A percentile compares a stretch with the other conserved stretches of the same genome.
Evolutionary conservation across 148 eudicot species (phyloP).

Genomic region (Chenopodium formosanum): DNA sequence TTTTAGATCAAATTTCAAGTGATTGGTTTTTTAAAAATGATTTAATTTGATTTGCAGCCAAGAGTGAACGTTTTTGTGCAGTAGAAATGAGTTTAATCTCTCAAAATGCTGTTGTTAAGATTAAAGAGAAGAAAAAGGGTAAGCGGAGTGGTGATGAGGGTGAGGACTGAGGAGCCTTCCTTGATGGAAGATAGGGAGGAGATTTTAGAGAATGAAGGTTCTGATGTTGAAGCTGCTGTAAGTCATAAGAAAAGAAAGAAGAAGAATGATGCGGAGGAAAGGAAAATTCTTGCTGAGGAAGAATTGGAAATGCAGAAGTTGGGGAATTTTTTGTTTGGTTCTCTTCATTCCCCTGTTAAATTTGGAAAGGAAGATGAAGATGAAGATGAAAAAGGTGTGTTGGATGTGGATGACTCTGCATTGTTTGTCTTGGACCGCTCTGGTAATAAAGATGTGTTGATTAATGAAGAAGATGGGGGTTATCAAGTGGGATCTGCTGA

Average conservation of each 20-base stretch:
- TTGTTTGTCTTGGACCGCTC: conserved; percentile 60
- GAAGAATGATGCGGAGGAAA: conserved; percentile 13
- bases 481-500: conserved; percentile 30
- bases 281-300: conserved; percentile 6
- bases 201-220: conserved; percentile 29
- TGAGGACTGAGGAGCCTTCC: conserved; percentile 29
- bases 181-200: conserved; percentile 28
- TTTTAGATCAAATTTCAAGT: no score
- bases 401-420: conserved; percentile 36
- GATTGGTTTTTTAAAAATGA: neutral
- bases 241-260: conserved; percentile 49
- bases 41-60: conserved; percentile 15
- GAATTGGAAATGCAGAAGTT: conserved; percentile 55
- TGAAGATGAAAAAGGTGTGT: conserved; percentile 26
- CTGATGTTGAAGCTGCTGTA: conserved; percentile 13
- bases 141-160: conserved; percentile 44
- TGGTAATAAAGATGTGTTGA: conserved; percentile 36
- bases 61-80: neutral
- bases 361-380: conserved; percentile 55
- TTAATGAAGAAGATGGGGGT: conserved; percentile 43
- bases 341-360: conserved; percentile 57
- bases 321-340: conserved; percentile 59
- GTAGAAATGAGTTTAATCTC: conserved; percentile 63
- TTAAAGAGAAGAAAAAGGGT: conserved; percentile 33
- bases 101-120: conserved; percentile 50